phyloP scores from a whole-genome alignment of 129 eudicot species.

The Lonicera japonica region DNA sequence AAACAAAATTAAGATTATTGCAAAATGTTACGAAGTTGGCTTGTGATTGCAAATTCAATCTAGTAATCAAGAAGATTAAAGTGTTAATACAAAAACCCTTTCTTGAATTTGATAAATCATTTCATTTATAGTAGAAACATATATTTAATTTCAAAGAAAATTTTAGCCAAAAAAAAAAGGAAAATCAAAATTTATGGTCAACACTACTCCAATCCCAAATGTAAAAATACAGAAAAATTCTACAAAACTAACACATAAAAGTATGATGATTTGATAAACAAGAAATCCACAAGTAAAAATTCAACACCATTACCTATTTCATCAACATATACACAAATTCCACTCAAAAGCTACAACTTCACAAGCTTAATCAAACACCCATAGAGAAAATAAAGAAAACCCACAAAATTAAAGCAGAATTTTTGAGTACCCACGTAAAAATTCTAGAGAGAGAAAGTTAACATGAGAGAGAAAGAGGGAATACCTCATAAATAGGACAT shows the following conservation, averaged over 20 bases:
- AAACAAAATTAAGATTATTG: neutral
- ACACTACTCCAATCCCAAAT: constrained; percentile 5
- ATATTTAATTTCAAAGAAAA: neutral
- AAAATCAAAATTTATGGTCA: neutral
- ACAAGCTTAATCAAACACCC: neutral
- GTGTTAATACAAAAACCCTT: neutral
- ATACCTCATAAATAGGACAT: constrained; percentile 1
- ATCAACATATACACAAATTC: neutral
- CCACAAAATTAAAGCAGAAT: constrained; percentile 1
- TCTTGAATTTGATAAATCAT: neutral
- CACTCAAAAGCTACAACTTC: neutral
- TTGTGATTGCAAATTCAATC: neutral
- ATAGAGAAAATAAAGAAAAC: neutral
- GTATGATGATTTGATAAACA: neutral
- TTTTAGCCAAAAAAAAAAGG: neutral
- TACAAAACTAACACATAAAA: neutral
- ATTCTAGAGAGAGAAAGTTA: neutral
- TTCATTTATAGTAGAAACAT: neutral
- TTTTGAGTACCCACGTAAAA: constrained; percentile 2
- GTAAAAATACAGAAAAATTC: too few relatives aligned
- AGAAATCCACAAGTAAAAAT: neutral
- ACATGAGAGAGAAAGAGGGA: neutral
- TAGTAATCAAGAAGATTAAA: neutral
- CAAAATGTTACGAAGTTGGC: neutral
- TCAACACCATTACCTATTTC: neutral